Evolutionary conservation across 106 monocot genomes (phyloP), one percentile per base, ranked within the genome.

Genomic region (Allium sativum): DNA sequence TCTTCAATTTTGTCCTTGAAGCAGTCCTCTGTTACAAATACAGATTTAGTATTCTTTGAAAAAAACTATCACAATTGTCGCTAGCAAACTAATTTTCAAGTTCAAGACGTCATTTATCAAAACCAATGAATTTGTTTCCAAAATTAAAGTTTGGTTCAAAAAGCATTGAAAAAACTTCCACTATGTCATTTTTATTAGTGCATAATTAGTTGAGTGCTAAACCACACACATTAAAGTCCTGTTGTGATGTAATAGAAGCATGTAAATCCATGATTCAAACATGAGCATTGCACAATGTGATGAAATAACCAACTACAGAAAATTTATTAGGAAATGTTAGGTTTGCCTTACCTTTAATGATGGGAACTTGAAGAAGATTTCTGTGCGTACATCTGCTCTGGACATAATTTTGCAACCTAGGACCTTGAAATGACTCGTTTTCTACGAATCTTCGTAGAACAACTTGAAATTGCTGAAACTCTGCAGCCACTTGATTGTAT

Each of bases 391-490:
- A 84, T 40, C 91, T 69, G 20, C 62, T 84, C 52, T 82, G 82
- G 7, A 82, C 84, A 68, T 91, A 96, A 54, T 84, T 75, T n/a
- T 68, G 77, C 41, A 96, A 9, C 55, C 96, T 72, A 9, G 84
- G 75, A 8, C 84, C 82, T 69, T 91, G 79, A 66, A 87, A 96
- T 1, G 91, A 64, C 44, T 96, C 96, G 42, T 90, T 67, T 69
- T 96, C 96, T 7, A 84, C 18, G 52, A 96, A 96, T 45, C 96
- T 69, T 53, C 80, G 78, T 9, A 84, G 14, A 15, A 82, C 44
- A 44, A 96, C 91, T 21, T 78, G 84, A 44, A 96, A 91, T 55
- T 88, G 84, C 40, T 84, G 91, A 68, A 96, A 96, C 56, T 96
- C 91, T 18, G 74, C 84, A 8, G 91, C 90, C 2, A 80, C 86